Percentiles rank a stretch among this genome's conserved stretches.
Conservation (phyloP, 768 basidiomycete genomes). For the Bullera alba region DNA sequence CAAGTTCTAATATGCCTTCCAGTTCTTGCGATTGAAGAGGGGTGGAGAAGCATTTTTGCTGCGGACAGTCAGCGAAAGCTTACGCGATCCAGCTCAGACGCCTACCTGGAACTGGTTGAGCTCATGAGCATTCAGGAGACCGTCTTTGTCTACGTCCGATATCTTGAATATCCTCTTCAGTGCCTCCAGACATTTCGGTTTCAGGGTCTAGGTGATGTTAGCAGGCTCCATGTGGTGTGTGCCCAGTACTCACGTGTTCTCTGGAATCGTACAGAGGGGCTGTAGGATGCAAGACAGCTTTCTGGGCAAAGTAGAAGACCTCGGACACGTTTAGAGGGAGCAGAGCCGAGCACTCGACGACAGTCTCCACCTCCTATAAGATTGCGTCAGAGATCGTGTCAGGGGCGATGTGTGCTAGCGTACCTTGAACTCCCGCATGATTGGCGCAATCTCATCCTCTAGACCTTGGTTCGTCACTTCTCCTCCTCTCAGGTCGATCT, state of each 20-base stretch:
- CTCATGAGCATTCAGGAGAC: slow-evolving; percentile 77
- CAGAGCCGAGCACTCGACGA: slow-evolving; percentile 86
- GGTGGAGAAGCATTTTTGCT: slow-evolving; percentile 93
- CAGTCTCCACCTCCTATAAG: slow-evolving; percentile 89
- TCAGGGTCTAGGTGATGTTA: slow-evolving; percentile 62
- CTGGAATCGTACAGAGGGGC: slow-evolving; percentile 94
- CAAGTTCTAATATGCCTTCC: slow-evolving; percentile 91
- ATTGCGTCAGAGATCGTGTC: slow-evolving; percentile 1
- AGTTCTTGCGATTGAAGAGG: slow-evolving; percentile 87
- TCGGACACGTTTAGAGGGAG: slow-evolving; percentile 86
- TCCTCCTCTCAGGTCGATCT: slow-evolving; percentile 90
- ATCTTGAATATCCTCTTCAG: slow-evolving; percentile 91
- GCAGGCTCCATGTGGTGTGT: no score
- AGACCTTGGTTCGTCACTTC: slow-evolving; percentile 88
- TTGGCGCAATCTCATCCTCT: slow-evolving; percentile 89
- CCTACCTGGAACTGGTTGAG: slow-evolving; percentile 93
- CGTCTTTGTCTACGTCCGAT: slow-evolving; percentile 91
- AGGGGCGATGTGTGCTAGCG: background rate
- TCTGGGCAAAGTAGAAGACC: slow-evolving; percentile 97
- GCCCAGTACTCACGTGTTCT: slow-evolving; percentile 72
- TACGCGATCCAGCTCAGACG: no score
- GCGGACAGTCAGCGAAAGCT: slow-evolving; percentile 9
- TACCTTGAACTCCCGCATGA: slow-evolving; percentile 99
- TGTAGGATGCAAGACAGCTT: slow-evolving; percentile 92
- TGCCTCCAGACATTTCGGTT: slow-evolving; percentile 82